Percentiles rank a stretch among this genome's conserved stretches.
Conservation (phyloP, 129 eudicot genomes). For the Flaveria brownii region DNA sequence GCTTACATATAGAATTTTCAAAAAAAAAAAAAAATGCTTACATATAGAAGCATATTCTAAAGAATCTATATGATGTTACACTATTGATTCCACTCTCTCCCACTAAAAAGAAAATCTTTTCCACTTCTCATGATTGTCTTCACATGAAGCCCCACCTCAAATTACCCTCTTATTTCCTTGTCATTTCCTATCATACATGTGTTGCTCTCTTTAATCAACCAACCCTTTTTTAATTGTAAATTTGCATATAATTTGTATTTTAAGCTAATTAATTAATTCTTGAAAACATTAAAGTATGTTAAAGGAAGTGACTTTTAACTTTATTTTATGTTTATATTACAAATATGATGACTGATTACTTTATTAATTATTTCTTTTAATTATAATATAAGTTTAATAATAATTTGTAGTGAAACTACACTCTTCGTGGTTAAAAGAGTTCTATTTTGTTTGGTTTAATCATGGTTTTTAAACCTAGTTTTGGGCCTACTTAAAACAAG, state of each 20-base stretch:
- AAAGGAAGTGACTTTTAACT: neutral
- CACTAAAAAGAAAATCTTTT: slow-evolving; percentile 28
- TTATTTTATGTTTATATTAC: neutral
- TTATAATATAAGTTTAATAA: neutral
- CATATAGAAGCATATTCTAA: slow-evolving; percentile 18
- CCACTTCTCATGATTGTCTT: slow-evolving; percentile 38
- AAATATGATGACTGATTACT: neutral
- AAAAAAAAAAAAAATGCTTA: no score
- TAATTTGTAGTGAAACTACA: neutral
- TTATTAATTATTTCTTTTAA: neutral
- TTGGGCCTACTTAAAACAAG: neutral
- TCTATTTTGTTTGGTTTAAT: slow-evolving; percentile 2
- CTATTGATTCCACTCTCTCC: slow-evolving; percentile 19
- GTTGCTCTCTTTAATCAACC: slow-evolving; percentile 23
- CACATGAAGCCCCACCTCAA: slow-evolving; percentile 32
- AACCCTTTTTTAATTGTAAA: neutral
- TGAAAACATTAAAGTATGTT: neutral
- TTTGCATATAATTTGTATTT: neutral
- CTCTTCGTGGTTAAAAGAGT: neutral
- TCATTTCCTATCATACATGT: slow-evolving; percentile 35
- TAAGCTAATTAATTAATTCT: neutral
- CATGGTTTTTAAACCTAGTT: slow-evolving; percentile 6
- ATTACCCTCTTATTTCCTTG: slow-evolving; percentile 24
- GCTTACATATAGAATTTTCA: neutral
- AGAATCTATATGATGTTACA: slow-evolving; percentile 25